Conservation (phyloP, 768 basidiomycete genomes). For the Chalciporus piperatus region DNA sequence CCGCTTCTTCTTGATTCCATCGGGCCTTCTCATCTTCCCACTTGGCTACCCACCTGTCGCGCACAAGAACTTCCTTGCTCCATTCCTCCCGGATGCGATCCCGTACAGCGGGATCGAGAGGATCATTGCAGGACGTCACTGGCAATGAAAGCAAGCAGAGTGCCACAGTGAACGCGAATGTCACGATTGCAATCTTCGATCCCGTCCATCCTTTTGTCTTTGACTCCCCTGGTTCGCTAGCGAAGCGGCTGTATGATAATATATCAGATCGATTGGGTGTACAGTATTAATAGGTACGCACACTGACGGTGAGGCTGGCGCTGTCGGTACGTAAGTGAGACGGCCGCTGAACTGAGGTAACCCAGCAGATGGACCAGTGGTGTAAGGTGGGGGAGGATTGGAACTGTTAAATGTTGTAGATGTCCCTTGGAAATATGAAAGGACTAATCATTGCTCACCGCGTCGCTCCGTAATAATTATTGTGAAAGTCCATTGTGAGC, state of each 20-base stretch:
- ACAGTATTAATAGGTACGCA: too few relatives aligned
- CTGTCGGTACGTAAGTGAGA: background rate
- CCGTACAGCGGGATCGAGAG: conserved; percentile 16
- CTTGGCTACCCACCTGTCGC: conserved; percentile 8
- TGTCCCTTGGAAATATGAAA: background rate
- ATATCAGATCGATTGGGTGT: too few relatives aligned
- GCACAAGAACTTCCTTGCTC: conserved; percentile 14
- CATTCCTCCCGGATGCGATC: conserved; percentile 21
- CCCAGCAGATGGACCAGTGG: background rate
- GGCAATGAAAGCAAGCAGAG: conserved; percentile 10
- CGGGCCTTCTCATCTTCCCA: conserved; percentile 6
- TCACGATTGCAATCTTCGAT: background rate
- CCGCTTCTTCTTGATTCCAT: conserved; percentile 22
- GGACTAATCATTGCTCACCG: background rate
- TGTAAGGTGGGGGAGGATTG: background rate
- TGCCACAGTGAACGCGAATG: background rate
- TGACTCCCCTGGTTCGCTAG: background rate
- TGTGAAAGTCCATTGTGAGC: background rate
- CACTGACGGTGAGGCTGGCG: background rate
- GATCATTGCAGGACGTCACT: conserved; percentile 18
- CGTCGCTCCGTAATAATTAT: background rate
- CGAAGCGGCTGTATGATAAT: background rate
- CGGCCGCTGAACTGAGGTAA: background rate
- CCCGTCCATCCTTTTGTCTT: background rate
- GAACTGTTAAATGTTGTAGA: background rate